Evolutionary conservation across 2,329 filamentous ascomycete genomes (phyloP), one percentile per base, ranked within the genome.

Genomic region (Exophiala phaeomuriformis): DNA sequence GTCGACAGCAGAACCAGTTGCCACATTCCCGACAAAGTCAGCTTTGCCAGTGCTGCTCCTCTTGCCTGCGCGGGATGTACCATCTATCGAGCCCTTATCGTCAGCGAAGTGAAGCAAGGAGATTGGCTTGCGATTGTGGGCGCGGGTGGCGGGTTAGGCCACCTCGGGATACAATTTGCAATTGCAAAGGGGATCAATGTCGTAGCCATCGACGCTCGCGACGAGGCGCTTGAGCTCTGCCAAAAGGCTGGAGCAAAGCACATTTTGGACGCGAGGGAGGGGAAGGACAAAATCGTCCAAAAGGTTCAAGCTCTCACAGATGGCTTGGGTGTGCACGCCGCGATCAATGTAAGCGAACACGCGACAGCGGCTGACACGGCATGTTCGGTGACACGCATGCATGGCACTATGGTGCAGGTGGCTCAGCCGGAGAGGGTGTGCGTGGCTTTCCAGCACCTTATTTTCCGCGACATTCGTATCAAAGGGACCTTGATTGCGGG

Each of bases 361-460:
- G 67, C 66, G 0, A 45, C 42, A 3, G 75, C 80, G 2, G 74
- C 77, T 39, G 77, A 72, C 3, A 65, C 75, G 27, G 75, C 72
- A 0, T 79, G 76, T 49, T 79, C 78, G 0, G 68, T 81, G 0
- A 84, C 81, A 0, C 76, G 72, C 61, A 81, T 78, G 73, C 81
- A 84, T 62, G 80, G 79, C 2, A 73, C 69, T 0, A 69, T 82
- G 62, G 69, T 83, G 1, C 78, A 83, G 64, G 75, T 83, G 45
- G 79, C 79, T n/a, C 79, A 82, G 65, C 58, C 61, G 19, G 64
- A 61, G 1, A 66, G 68, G 5, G 66, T 73, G 4, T 64, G 56
- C 27, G 63, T 72, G 3, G 69, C 69, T 39, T 75, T 71, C 53
- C 63, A 62, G 1, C 76, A 81, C 61, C 60, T 81, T 4, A 69